phyloP scores from a whole-genome alignment of 331 rosid genomes.

The Phaseolus coccineus region DNA sequence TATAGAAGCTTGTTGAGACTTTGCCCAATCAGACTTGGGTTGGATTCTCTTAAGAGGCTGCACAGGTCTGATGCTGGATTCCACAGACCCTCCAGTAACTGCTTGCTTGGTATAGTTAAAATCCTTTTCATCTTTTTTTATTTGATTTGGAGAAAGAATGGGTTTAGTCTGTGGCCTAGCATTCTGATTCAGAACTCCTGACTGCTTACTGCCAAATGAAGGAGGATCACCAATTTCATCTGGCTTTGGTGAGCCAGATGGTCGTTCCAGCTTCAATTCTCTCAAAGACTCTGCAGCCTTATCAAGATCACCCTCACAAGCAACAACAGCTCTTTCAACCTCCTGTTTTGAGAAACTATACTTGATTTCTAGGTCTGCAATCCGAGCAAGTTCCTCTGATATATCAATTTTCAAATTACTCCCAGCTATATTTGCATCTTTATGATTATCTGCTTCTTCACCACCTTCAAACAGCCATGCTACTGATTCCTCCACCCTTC shows the following conservation, averaged over 20 bases:
- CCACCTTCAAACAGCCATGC: conserved; percentile 79
- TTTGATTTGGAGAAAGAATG: conserved; percentile 57
- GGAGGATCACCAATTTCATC: conserved; percentile 76
- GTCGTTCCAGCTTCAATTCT: conserved; percentile 63
- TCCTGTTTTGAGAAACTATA: conserved; percentile 78
- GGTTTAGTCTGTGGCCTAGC: conserved; percentile 61
- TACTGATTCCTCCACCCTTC: conserved; percentile 85
- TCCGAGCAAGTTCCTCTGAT: conserved; percentile 81
- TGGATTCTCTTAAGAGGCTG: conserved; percentile 69
- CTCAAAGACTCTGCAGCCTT: conserved; percentile 76
- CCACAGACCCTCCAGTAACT: conserved; percentile 57
- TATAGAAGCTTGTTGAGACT: conserved; percentile 60
- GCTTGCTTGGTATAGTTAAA: conserved; percentile 72
- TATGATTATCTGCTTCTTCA: conserved; percentile 62
- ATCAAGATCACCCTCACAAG: conserved; percentile 88
- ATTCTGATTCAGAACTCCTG: conserved; percentile 52
- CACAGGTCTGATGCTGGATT: conserved; percentile 57
- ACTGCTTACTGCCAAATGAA: conserved; percentile 54
- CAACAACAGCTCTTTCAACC: conserved; percentile 84
- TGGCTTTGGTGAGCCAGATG: conserved; percentile 62
- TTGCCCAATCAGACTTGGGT: conserved; percentile 79
- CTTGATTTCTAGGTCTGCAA: conserved; percentile 66
- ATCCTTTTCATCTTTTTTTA: conserved; percentile 70
- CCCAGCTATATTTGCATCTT: conserved; percentile 54
- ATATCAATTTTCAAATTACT: conserved; percentile 80